phyloP scores from a whole-genome alignment of 805 yeast species.

The Saturnispora bothae region DNA sequence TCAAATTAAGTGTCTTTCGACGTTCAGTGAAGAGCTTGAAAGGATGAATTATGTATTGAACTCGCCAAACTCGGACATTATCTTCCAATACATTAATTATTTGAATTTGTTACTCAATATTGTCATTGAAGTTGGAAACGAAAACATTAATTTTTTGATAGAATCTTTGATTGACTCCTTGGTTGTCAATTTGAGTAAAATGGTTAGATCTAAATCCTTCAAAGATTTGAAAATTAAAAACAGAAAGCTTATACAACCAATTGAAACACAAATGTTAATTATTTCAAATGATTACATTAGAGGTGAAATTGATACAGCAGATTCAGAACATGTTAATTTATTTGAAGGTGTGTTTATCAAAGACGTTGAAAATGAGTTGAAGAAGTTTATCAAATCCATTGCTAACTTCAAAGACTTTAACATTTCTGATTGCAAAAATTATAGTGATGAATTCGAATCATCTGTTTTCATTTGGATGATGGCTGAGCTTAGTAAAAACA shows the following conservation, averaged over 20 bases:
- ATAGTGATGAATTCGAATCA: constrained; percentile 11
- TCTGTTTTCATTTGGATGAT: constrained; percentile 31
- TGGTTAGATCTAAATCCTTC: constrained; percentile 9
- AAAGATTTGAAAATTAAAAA: constrained; percentile 5
- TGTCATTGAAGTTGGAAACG: constrained; percentile 7
- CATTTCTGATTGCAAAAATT: neutral
- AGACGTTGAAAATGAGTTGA: constrained; percentile 16
- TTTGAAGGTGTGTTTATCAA: constrained; percentile 18
- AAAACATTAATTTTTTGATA: neutral
- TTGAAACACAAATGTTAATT: constrained; percentile 16
- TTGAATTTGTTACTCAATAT: constrained; percentile 11
- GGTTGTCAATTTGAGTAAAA: constrained; percentile 9
- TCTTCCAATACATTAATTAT: constrained; percentile 7
- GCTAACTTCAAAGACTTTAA: neutral
- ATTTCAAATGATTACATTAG: constrained; percentile 15
- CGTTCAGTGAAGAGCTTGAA: constrained; percentile 13
- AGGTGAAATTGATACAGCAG: constrained; percentile 7
- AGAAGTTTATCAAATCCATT: constrained; percentile 6
- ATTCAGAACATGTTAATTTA: constrained; percentile 5
- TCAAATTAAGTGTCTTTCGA: constrained; percentile 1
- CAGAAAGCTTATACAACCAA: constrained; percentile 4
- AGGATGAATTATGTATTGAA: constrained; percentile 14
- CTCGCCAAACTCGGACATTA: constrained; percentile 23
- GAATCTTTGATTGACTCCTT: constrained; percentile 8
- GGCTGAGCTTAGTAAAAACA: constrained; percentile 12